phyloP scores from a whole-genome alignment of 495 filamentous ascomycete genomes.

The Penicillium silybi region DNA sequence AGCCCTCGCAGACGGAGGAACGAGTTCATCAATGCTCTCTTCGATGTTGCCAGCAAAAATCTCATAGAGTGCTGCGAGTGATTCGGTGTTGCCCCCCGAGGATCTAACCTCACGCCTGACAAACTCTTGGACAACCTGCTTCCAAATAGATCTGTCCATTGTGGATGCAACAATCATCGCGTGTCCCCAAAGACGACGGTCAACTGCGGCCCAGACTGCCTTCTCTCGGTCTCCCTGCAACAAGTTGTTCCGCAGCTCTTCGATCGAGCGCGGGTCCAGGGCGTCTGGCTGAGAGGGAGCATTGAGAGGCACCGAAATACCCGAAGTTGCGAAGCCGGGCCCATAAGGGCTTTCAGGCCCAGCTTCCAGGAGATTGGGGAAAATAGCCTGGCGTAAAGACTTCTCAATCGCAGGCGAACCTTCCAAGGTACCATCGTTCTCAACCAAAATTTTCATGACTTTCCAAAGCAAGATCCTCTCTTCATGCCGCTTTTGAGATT shows the following conservation, averaged over 20 bases:
- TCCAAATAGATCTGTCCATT: slow-evolving; percentile 65
- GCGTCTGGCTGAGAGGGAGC: slow-evolving; percentile 50
- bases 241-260: slow-evolving; percentile 66
- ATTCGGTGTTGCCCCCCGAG: slow-evolving; percentile 69
- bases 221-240: slow-evolving; percentile 81
- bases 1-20: slow-evolving; percentile 88
- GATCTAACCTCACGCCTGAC: slow-evolving; percentile 87
- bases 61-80: slow-evolving; percentile 85
- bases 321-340: slow-evolving; percentile 17
- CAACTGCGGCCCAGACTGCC: slow-evolving; percentile 92
- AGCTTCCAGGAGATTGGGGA: slow-evolving; percentile 51
- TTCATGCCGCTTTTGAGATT: slow-evolving; percentile 63
- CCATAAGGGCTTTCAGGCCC: slow-evolving; percentile 29
- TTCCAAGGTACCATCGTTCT: slow-evolving; percentile 80
- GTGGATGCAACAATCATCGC: slow-evolving; percentile 90
- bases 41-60: slow-evolving; percentile 91
- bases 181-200: slow-evolving; percentile 92
- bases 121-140: slow-evolving; percentile 90
- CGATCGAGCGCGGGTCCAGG: slow-evolving; percentile 61
- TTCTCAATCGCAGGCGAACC: slow-evolving; percentile 68
- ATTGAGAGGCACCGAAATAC: slow-evolving; percentile 27
- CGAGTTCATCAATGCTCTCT: slow-evolving; percentile 92
- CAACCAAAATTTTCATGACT: slow-evolving; percentile 71
- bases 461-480: slow-evolving; percentile 90
- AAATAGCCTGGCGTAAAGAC: slow-evolving; percentile 68